A percentile compares a stretch with the other conserved stretches of the same genome.
Evolutionary conservation across 2,329 filamentous ascomycete species (phyloP).

Genomic region (Ophiostoma novo-ulmi): DNA sequence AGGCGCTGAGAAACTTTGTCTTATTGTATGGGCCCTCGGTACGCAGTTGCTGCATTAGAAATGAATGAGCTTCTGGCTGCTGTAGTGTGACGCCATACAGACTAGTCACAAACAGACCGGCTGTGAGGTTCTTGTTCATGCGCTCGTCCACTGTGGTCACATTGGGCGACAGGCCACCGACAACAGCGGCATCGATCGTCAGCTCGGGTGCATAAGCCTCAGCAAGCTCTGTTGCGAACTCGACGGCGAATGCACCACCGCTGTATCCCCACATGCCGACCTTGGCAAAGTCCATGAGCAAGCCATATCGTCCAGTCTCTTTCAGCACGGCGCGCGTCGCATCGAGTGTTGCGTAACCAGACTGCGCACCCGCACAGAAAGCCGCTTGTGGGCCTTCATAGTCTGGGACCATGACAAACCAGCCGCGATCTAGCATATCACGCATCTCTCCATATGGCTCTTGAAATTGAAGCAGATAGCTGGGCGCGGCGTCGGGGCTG

Average conservation of each 20-base stretch:
- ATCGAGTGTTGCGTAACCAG: not conserved
- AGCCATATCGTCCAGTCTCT: constrained; percentile 25
- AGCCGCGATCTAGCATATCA: constrained; percentile 38
- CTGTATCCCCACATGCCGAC: constrained; percentile 49
- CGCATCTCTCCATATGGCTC: constrained; percentile 33
- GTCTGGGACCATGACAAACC: constrained; percentile 43
- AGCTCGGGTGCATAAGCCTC: constrained; percentile 37
- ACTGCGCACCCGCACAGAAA: constrained; percentile 27
- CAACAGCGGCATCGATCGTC: not conserved
- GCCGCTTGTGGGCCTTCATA: constrained; percentile 40
- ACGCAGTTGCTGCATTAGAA: not conserved
- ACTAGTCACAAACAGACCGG: constrained; percentile 2
- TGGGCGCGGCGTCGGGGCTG: constrained; percentile 37
- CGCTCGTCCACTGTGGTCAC: not conserved
- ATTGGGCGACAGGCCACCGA: not conserved
- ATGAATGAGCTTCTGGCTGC: not conserved
- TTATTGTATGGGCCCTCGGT: not conserved
- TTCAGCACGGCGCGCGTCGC: not conserved
- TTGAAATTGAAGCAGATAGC: constrained; percentile 30
- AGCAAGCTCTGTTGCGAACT: constrained; percentile 45
- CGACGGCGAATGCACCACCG: constrained; percentile 44
- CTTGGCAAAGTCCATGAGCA: constrained; percentile 30
- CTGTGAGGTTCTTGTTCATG: not conserved
- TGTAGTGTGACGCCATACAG: not conserved
- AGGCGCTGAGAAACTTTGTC: constrained; percentile 32